phyloP scores from a whole-genome alignment of 768 basidiomycete species.

The Butyriboletus loyo region DNA sequence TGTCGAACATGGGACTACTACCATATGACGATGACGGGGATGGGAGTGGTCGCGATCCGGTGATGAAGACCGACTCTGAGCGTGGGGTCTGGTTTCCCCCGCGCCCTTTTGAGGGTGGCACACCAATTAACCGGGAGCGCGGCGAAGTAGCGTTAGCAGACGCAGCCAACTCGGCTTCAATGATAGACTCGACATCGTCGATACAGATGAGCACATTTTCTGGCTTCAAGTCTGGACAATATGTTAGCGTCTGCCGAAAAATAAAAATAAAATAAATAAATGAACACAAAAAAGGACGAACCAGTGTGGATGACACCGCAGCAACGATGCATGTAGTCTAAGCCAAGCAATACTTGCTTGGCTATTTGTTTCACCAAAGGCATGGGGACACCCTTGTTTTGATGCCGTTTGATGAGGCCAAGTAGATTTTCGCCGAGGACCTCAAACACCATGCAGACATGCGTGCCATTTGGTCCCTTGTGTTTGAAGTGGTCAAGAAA shows the following conservation, averaged over 20 bases:
- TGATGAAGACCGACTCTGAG: conserved; percentile 78
- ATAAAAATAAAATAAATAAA: too few species aligned
- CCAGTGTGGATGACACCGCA: conserved; percentile 97
- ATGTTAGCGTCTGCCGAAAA: conserved; percentile 5
- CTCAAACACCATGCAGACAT: conserved; percentile 99
- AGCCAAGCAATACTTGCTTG: conserved; percentile 90
- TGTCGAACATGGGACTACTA: conserved; percentile 75
- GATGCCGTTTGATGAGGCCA: conserved; percentile 95
- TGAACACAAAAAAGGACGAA: conserved; percentile 26
- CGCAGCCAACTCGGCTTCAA: conserved; percentile 71
- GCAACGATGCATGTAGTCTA: conserved; percentile 97
- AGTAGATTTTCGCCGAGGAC: conserved; percentile 96
- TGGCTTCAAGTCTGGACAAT: conserved; percentile 78
- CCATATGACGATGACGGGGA: conserved; percentile 75
- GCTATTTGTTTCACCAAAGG: conserved; percentile 92
- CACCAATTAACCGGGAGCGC: conserved; percentile 76
- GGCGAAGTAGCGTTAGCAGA: conserved; percentile 34
- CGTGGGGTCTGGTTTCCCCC: conserved; percentile 97
- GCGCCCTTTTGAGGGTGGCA: conserved; percentile 88
- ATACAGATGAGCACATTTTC: conserved; percentile 98
- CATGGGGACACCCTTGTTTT: conserved; percentile 97
- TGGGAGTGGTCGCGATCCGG: conserved; percentile 90
- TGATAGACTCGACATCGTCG: conserved; percentile 93
- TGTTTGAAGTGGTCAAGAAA: conserved; percentile 98
- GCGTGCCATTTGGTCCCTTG: conserved; percentile 93